Conservation (phyloP, 2,329 filamentous ascomycete genomes). For the Coleophoma crateriformis region DNA sequence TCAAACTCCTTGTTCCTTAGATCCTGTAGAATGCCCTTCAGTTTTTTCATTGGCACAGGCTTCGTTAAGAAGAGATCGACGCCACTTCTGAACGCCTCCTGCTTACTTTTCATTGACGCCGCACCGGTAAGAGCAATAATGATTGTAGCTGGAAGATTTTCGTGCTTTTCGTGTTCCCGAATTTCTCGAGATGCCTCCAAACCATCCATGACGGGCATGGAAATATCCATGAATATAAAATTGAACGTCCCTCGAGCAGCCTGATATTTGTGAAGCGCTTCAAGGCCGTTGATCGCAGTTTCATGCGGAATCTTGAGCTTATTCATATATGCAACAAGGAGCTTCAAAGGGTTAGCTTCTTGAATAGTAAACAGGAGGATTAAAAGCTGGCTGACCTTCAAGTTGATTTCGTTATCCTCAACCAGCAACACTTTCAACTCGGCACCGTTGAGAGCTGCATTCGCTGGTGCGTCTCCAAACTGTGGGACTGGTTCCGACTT, state of each 20-base stretch:
- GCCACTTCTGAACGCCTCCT: conserved; percentile 45
- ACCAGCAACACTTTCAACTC: conserved; percentile 28
- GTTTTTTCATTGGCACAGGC: conserved; percentile 33
- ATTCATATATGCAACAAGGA: conserved; percentile 23
- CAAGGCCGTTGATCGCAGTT: conserved; percentile 37
- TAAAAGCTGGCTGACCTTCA: conserved; percentile 10
- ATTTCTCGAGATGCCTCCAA: conserved; percentile 41
- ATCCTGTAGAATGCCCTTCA: conserved; percentile 12
- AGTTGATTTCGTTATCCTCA: conserved; percentile 36
- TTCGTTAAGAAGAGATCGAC: conserved; percentile 52
- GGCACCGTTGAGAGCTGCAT: conserved; percentile 1
- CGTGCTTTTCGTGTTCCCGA: conserved; percentile 38
- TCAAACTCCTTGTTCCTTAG: too few relatives aligned
- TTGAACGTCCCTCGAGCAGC: conserved; percentile 26
- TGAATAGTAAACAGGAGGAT: background rate
- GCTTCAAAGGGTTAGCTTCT: conserved; percentile 1
- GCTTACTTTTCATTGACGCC: conserved; percentile 40
- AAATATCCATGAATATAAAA: conserved; percentile 47
- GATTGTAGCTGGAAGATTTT: conserved; percentile 32
- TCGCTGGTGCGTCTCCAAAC: too few relatives aligned
- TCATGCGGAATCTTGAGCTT: conserved; percentile 26
- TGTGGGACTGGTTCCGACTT: background rate
- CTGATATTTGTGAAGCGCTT: conserved; percentile 35
- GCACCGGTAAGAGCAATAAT: conserved; percentile 48
- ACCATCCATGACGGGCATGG: conserved; percentile 50